These are phyloP conservation scores for Trypanosoma lewisi DNA, from an alignment of 208 protist species.

Conservation along the genomic window DNA sequence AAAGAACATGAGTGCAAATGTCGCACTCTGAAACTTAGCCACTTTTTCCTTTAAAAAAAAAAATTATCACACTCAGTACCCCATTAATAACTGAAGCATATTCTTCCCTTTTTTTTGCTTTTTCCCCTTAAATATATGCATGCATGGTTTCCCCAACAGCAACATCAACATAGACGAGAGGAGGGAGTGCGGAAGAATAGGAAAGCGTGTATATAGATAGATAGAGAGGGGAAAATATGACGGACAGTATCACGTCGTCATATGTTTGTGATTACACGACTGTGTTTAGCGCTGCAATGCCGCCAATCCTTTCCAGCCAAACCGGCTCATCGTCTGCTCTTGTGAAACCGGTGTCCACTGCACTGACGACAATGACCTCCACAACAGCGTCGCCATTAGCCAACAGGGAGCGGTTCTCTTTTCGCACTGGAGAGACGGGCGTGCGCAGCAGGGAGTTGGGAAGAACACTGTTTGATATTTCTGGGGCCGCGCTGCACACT, in stretches of 20 bases:
- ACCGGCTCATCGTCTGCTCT: not conserved
- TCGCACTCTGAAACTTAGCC: too few relatives aligned
- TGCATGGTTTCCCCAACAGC: too few relatives aligned
- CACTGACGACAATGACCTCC: not conserved
- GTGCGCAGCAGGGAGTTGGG: not conserved
- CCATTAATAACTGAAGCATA: too few relatives aligned
- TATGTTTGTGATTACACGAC: constrained; percentile 21
- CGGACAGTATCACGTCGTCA: not conserved
- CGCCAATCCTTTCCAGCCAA: constrained; percentile 35
- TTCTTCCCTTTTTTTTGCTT: too few relatives aligned
- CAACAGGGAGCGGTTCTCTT: not conserved
- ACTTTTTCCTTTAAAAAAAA: too few relatives aligned
- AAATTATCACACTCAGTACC: too few relatives aligned
- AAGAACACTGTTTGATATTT: not conserved
- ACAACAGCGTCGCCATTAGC: not conserved
- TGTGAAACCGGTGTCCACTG: not conserved
- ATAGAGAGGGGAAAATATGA: constrained; percentile 3
- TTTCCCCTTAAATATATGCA: too few relatives aligned
- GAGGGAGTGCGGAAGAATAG: too few relatives aligned
- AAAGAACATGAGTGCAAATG: too few relatives aligned
- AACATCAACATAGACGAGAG: constrained; percentile 3
- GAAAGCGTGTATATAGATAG: not conserved
- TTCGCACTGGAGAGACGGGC: not conserved
- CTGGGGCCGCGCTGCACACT: not conserved
- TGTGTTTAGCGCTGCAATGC: constrained; percentile 58